Conservation (phyloP, 2,329 filamentous ascomycete genomes). For the Plenodomus biglobosus region DNA sequence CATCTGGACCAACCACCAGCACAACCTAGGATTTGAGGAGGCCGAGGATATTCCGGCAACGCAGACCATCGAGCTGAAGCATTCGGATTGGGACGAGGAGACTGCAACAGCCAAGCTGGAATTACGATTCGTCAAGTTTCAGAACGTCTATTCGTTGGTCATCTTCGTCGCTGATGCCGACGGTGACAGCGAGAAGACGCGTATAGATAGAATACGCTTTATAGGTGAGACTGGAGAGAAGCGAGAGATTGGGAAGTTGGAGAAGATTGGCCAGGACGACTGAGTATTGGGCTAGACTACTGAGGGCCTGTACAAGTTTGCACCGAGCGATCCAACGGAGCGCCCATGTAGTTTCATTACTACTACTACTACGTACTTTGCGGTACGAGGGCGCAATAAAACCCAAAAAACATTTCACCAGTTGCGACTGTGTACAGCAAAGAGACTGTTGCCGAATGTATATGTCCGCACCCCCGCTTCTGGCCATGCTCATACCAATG, state of each 20-base stretch:
- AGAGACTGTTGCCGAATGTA: not conserved
- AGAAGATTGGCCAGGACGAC: constrained; percentile 82
- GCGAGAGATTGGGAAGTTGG: constrained; percentile 88
- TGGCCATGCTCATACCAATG: constrained; percentile 18
- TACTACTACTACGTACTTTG: not conserved
- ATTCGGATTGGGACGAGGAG: constrained; percentile 70
- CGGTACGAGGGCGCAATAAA: not conserved
- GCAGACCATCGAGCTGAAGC: constrained; percentile 73
- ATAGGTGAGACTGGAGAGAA: constrained; percentile 91
- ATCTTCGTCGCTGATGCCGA: constrained; percentile 83
- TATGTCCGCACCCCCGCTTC: constrained; percentile 33
- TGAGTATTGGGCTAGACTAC: not conserved
- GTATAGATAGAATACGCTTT: constrained; percentile 75
- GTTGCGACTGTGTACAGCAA: not conserved
- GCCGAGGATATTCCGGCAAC: constrained; percentile 82
- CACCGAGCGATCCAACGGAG: not conserved
- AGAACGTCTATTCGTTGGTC: constrained; percentile 84
- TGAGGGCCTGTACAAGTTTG: not conserved
- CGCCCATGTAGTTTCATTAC: not conserved
- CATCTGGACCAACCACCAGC: constrained; percentile 83
- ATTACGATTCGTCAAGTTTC: constrained; percentile 95
- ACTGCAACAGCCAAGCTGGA: constrained; percentile 55
- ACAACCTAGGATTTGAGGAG: constrained; percentile 93
- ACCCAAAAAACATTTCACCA: not conserved
- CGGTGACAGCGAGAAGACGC: constrained; percentile 80